Conservation (phyloP, 345 rosid species). For the Diplotaxis tenuifolia region DNA sequence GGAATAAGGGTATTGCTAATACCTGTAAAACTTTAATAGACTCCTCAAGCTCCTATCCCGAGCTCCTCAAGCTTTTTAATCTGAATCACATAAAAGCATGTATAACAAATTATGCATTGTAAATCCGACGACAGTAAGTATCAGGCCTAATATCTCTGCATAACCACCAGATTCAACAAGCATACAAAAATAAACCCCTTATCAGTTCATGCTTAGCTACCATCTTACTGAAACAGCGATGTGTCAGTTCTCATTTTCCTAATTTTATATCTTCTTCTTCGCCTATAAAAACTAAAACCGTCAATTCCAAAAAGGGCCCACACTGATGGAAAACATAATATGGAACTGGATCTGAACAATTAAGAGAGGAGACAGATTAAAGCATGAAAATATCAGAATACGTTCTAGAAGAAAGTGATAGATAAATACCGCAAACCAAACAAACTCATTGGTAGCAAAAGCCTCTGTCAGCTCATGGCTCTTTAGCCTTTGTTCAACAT, state of each 20-base stretch:
- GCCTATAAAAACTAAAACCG: not conserved
- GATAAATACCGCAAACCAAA: slow-evolving; percentile 78
- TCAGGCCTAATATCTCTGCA: slow-evolving; percentile 2
- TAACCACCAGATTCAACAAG: not conserved
- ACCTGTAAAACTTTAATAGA: slow-evolving; percentile 94
- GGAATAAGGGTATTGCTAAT: slow-evolving; percentile 21
- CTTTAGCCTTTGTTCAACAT: slow-evolving; percentile 61
- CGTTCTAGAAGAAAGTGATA: slow-evolving; percentile 1
- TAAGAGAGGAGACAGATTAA: slow-evolving; percentile 8
- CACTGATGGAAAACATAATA: too few species aligned
- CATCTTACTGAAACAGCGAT: not conserved
- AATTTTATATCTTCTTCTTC: not conserved
- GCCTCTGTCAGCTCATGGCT: slow-evolving; percentile 74
- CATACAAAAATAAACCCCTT: not conserved
- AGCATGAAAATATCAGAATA: too few species aligned
- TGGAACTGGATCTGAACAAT: not conserved
- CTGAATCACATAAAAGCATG: slow-evolving; percentile 41
- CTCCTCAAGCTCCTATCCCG: too few species aligned
- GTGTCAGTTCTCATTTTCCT: not conserved
- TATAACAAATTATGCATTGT: not conserved
- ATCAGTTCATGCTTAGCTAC: not conserved
- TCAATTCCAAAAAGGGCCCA: too few species aligned
- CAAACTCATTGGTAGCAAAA: slow-evolving; percentile 85
- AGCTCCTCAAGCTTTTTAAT: slow-evolving; percentile 96
- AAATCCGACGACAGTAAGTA: too few species aligned